A percentile compares a stretch with the other conserved stretches of the same genome.
These are phyloP conservation scores for Malassezia equina DNA, from an alignment of 1,284 basidiomycete genomes.

Conservation along the genomic window DNA sequence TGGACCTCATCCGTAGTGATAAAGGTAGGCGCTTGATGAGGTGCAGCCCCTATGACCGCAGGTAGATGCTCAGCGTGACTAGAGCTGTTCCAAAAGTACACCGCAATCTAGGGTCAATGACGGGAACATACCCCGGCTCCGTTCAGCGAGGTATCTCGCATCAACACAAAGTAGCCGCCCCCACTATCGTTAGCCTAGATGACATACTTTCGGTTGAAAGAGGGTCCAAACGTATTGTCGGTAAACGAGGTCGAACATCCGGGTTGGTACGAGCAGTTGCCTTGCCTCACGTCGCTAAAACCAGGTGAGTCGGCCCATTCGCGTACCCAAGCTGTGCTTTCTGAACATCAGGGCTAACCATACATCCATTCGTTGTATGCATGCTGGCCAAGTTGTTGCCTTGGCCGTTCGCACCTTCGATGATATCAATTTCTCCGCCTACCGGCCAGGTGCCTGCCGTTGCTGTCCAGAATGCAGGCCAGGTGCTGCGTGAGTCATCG, in stretches of 20 bases:
- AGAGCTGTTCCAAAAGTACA: conserved; percentile 31
- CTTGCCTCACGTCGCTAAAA: conserved; percentile 3
- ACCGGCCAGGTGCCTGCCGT: conserved; percentile 27
- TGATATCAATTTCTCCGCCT: conserved; percentile 40
- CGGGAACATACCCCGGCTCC: conserved; percentile 17
- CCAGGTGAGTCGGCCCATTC: background rate
- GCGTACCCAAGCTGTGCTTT: conserved; percentile 18
- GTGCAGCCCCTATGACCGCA: conserved; percentile 16
- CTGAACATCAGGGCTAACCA: conserved; percentile 13
- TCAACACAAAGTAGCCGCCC: conserved; percentile 32
- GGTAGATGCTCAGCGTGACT: conserved; percentile 16
- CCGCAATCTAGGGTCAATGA: conserved; percentile 13
- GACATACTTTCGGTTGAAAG: conserved; percentile 24
- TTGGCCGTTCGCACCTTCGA: conserved; percentile 36
- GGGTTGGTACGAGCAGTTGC: conserved; percentile 30
- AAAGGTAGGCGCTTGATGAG: conserved; percentile 19
- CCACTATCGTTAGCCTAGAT: background rate
- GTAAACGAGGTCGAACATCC: conserved; percentile 28
- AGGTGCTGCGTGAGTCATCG: conserved; percentile 15
- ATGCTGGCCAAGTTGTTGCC: conserved; percentile 29
- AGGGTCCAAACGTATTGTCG: conserved; percentile 20
- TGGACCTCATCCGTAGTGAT: conserved; percentile 20
- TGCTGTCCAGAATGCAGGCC: conserved; percentile 45
- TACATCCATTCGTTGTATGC: conserved; percentile 30
- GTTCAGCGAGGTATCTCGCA: conserved; percentile 25